A percentile compares a stretch with the other conserved stretches of the same genome.
These are phyloP conservation scores for Allium cepa DNA, from an alignment of 106 monocot species.

Conservation along the genomic window DNA sequence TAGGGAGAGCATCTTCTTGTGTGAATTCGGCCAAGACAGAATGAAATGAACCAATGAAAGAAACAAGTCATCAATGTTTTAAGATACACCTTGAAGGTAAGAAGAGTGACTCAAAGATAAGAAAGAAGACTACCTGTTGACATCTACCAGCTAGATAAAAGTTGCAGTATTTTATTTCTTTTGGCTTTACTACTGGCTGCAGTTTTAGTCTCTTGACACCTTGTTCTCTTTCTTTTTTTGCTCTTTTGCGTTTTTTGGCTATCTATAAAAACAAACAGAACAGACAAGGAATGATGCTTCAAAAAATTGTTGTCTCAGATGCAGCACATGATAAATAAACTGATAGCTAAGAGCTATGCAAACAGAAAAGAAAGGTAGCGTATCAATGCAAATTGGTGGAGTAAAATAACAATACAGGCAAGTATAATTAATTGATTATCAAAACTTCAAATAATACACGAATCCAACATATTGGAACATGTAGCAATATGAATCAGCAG, in stretches of 20 bases:
- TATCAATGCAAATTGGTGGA: too few relatives aligned
- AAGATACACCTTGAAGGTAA: too few relatives aligned
- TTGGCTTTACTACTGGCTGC: constrained; percentile 52
- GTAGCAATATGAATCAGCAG: neutral
- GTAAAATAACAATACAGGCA: too few relatives aligned
- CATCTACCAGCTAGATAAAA: constrained; percentile 75
- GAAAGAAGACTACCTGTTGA: constrained; percentile 50
- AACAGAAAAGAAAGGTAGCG: too few relatives aligned
- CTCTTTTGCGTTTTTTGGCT: constrained; percentile 78
- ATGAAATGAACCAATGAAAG: too few relatives aligned
- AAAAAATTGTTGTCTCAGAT: neutral
- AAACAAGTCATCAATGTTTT: too few relatives aligned
- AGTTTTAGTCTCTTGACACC: constrained; percentile 83
- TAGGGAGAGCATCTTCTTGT: too few relatives aligned
- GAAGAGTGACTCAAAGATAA: too few relatives aligned
- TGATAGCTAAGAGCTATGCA: too few relatives aligned
- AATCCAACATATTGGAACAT: neutral
- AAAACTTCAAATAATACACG: neutral
- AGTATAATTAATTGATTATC: neutral
- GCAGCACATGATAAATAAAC: too few relatives aligned
- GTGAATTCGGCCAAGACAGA: too few relatives aligned
- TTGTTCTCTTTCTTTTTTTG: constrained; percentile 55
- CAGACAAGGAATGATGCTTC: neutral
- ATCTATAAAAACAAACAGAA: constrained; percentile 32
- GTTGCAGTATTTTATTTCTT: constrained; percentile 60